A percentile compares a stretch with the other conserved stretches of the same genome.
These are phyloP conservation scores for Luffa aegyptiaca DNA, from an alignment of 306 rosid genomes.

Conservation along the genomic window DNA sequence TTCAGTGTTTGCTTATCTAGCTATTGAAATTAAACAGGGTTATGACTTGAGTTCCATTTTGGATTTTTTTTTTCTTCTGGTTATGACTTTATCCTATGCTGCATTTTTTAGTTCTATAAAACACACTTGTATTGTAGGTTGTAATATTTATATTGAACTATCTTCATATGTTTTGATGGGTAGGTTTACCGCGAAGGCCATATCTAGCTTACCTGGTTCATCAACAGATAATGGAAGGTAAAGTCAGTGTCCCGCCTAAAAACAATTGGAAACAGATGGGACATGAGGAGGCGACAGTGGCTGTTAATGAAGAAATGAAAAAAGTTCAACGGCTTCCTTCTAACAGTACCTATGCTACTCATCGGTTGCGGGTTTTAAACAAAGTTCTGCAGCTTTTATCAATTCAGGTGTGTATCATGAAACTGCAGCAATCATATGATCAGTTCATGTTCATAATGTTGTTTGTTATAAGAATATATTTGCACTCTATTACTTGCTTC, in stretches of 20 bases:
- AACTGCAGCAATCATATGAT: not conserved
- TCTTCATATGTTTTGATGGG: not conserved
- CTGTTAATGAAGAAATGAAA: slow-evolving; percentile 50
- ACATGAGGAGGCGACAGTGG: slow-evolving; percentile 37
- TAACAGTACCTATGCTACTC: slow-evolving; percentile 50
- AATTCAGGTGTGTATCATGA: slow-evolving; percentile 38
- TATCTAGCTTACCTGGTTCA: slow-evolving; percentile 1
- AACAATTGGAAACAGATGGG: slow-evolving; percentile 26
- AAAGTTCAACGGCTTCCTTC: slow-evolving; percentile 53
- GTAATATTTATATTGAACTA: not conserved
- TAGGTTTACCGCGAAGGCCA: not conserved
- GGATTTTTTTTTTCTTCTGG: not conserved
- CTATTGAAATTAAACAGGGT: not conserved
- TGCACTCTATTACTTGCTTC: not conserved
- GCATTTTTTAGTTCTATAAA: not conserved
- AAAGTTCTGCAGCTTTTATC: slow-evolving; percentile 69
- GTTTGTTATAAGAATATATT: not conserved
- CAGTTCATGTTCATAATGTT: not conserved
- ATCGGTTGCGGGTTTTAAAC: slow-evolving; percentile 70
- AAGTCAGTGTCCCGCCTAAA: slow-evolving; percentile 22
- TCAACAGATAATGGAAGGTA: slow-evolving; percentile 26
- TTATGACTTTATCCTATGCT: not conserved
- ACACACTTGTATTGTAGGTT: not conserved
- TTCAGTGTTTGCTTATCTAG: not conserved
- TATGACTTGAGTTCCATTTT: not conserved